phyloP scores from a whole-genome alignment of 2,329 filamentous ascomycete genomes.

The Sporothrix brunneoviolacea region DNA sequence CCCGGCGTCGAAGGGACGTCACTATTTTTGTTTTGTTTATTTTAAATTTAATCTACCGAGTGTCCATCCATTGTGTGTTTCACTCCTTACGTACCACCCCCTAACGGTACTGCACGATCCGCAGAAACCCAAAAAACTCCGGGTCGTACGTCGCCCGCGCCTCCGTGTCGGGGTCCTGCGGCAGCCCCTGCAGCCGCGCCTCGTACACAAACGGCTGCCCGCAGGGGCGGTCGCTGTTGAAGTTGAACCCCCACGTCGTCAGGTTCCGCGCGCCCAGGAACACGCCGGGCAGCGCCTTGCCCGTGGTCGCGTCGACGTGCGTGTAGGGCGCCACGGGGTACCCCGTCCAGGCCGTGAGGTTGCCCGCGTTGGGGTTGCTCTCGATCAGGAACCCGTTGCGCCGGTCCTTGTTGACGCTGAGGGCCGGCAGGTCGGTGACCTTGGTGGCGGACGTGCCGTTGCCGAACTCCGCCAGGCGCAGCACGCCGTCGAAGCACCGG shows the following conservation, averaged over 20 bases:
- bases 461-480: not conserved
- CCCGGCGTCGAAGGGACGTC: too few species aligned
- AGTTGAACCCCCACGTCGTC: constrained; percentile 3
- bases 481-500: constrained; percentile 2
- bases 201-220: not conserved
- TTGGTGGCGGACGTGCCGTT: not conserved
- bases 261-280: constrained; percentile 6
- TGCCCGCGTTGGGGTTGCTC: not conserved
- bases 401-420: not conserved
- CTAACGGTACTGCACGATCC: too few species aligned
- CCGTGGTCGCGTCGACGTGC: not conserved
- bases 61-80: too few species aligned
- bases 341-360: not conserved
- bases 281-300: constrained; percentile 2
- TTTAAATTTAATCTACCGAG: too few species aligned
- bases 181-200: constrained; percentile 4
- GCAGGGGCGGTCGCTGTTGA: not conserved
- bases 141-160: not conserved
- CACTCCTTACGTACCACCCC: too few species aligned
- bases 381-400: not conserved
- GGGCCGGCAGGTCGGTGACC: not conserved
- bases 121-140: not conserved
- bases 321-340: not conserved
- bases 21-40: too few species aligned
- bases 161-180: not conserved